phyloP scores from a whole-genome alignment of 148 eudicot genomes.

The Limonium bicolor region DNA sequence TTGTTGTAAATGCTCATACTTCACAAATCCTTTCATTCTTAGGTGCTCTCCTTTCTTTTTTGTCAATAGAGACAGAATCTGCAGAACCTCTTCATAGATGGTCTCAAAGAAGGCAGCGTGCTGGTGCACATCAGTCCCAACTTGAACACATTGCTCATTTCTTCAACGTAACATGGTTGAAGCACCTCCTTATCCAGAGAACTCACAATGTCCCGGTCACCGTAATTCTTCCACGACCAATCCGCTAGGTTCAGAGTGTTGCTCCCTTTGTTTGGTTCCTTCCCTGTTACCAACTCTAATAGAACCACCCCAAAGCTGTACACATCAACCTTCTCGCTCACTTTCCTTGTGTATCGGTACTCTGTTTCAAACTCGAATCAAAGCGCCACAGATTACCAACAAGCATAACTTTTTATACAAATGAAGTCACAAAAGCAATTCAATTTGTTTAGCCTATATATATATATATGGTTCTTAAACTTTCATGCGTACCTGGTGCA shows the following conservation, averaged over 20 bases:
- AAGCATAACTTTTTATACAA: neutral
- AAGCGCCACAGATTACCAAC: no score
- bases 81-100: conserved; percentile 67
- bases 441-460: no score
- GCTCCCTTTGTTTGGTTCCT: conserved; percentile 40
- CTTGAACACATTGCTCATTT: conserved; percentile 40
- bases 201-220: conserved; percentile 24
- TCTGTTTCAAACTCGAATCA: conserved; percentile 18
- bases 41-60: no score
- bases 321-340: conserved; percentile 72
- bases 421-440: no score
- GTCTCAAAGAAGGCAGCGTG: conserved; percentile 38
- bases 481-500: conserved; percentile 98
- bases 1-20: no score
- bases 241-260: conserved; percentile 54
- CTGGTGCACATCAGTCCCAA: conserved; percentile 61
- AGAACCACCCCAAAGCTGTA: conserved; percentile 86
- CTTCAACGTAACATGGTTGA: conserved; percentile 26
- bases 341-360: conserved; percentile 85
- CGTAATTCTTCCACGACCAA: conserved; percentile 68
- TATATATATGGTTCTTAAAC: neutral
- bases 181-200: conserved; percentile 27
- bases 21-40: no score
- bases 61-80: no score
- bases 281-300: conserved; percentile 68